Base-by-base conservation (phyloP, 306 rosid genomes). In the Parietaria judaica region DNA sequence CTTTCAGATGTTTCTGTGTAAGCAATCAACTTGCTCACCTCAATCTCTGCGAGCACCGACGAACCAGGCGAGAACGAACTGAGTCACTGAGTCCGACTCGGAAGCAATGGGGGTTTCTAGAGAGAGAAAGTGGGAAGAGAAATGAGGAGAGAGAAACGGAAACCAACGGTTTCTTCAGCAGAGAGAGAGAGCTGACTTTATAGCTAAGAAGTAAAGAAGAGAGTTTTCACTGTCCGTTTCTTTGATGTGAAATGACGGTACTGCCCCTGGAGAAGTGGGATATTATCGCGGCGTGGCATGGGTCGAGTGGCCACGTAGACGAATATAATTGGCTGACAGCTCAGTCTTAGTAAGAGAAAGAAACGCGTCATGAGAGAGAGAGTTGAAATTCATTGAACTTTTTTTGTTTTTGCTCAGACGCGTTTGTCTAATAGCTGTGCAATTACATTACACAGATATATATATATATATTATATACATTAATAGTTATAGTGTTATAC, bases 391-490 rank as follows among this genome's bases (percentile, higher is more conserved):
- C 44, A 59, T 39, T 39, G 45, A 41, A 41, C 45, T 8, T 41
- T 41, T 41, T 5, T 41, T 41, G 9, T 41, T 41, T 41, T 41
- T 5, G 45, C 45, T 41, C 1, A 5, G 45, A 56, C 70, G 70
- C 70, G 71, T 66, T 48, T 54, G 3, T 15, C 56, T 15, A 13
- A 41, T 41, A 7, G 53, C 45, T 67, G 65, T 23, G 17, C 17
- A 3, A 54, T 11, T 54, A 36, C 58, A 11, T 54, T 54, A 23
- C 31, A 23, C 31, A 23, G 31, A 23, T 23, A 23, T n/a, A 23
- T 23, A 23, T 23, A 23, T 23, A 23, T n/a, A n/a, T n/a, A n/a
- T n/a, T n/a, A n/a, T n/a, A n/a, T n/a, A n/a, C n/a, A n/a, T n/a
- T n/a, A n/a, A n/a, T n/a, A n/a, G n/a, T n/a, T n/a, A n/a, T n/a